Percentiles rank a stretch among this genome's conserved stretches.
These are phyloP conservation scores for Tolypocladium paradoxum DNA, from an alignment of 2,329 filamentous ascomycete genomes.

Conservation along the genomic window DNA sequence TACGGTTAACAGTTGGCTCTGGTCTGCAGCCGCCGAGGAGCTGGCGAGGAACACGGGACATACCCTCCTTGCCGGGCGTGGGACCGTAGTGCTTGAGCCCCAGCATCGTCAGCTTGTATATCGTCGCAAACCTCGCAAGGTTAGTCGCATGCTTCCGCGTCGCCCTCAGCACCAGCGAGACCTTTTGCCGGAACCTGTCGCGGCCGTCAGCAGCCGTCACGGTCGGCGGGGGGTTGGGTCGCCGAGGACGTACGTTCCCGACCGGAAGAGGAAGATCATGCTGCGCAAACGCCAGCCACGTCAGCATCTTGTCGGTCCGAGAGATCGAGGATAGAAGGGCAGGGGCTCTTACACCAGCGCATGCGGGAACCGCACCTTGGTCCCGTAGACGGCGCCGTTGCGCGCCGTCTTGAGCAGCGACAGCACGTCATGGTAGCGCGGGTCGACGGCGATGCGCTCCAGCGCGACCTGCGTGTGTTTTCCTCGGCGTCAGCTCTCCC, in stretches of 20 bases:
- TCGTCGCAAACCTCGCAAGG: constrained; percentile 77
- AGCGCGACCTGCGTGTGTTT: constrained; percentile 44
- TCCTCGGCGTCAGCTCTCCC: background rate
- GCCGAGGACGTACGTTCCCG: constrained; percentile 52
- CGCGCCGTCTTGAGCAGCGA: constrained; percentile 84
- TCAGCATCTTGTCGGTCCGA: background rate
- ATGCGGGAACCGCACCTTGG: constrained; percentile 96
- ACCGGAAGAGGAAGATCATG: constrained; percentile 95
- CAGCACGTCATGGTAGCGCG: constrained; percentile 73
- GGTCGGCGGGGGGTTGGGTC: too few species aligned
- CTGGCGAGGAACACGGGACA: background rate
- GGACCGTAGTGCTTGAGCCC: constrained; percentile 53
- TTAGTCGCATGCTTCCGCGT: constrained; percentile 87
- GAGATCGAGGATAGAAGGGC: background rate
- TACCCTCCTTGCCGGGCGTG: constrained; percentile 49
- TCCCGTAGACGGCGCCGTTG: constrained; percentile 94
- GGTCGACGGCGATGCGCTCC: constrained; percentile 71
- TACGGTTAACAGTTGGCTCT: too few species aligned
- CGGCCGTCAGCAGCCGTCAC: constrained; percentile 7
- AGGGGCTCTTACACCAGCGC: constrained; percentile 59
- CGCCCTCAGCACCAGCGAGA: constrained; percentile 66
- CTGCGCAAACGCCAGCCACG: constrained; percentile 26
- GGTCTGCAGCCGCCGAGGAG: too few species aligned
- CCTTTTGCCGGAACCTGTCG: constrained; percentile 60
- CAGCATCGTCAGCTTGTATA: constrained; percentile 81